Evolutionary conservation across 306 rosid genomes (phyloP), one percentile per base, ranked within the genome.

Genomic region (Cicer arietinum): DNA sequence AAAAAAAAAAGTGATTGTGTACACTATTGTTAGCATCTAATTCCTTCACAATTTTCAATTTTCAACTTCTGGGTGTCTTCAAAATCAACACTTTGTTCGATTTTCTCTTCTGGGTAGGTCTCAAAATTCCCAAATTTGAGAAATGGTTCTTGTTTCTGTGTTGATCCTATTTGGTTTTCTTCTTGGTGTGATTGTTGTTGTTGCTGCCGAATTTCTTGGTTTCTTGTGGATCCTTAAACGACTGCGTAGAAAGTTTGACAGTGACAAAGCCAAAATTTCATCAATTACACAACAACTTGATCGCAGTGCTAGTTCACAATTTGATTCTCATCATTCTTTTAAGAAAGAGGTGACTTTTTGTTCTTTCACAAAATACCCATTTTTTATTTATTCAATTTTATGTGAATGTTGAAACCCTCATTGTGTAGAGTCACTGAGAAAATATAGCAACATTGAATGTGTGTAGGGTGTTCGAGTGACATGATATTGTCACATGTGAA

Each of bases 341-440:
- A 78, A 80, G 45, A 94, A 89, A 66, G 86, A 94, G 98, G 97
- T 94, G 50, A 20, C 66, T 82, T 12, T 80, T 10, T 67, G 41
- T 45, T 63, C 69, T 51, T 62, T 53, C 57, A 42, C 22, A 51
- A 50, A 50, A 7, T 70, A 8, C 18, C n/a, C 58, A 0, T 52
- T 43, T 10, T 14, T 69, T 30, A 12, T 64, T 9, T 42, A 16
- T 17, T 42, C 1, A 9, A 9, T 17, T 65, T 72, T 41, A 60
- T 22, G 7, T 20, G 30, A 48, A 45, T 10, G 13, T 7, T 68
- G 57, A 69, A 48, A 39, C 18, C 37, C 63, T 70, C 50, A 39
- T 52, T 70, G 14, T 48, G 71, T 67, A 67, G 63, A 51, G 6
- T 39, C 14, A 70, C 11, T 70, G n/a, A 35, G 43, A 17, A 8